A percentile compares a stretch with the other conserved stretches of the same genome.
Evolutionary conservation across 2,329 filamentous ascomycete genomes (phyloP).

Genomic region (Claviceps sp.): DNA sequence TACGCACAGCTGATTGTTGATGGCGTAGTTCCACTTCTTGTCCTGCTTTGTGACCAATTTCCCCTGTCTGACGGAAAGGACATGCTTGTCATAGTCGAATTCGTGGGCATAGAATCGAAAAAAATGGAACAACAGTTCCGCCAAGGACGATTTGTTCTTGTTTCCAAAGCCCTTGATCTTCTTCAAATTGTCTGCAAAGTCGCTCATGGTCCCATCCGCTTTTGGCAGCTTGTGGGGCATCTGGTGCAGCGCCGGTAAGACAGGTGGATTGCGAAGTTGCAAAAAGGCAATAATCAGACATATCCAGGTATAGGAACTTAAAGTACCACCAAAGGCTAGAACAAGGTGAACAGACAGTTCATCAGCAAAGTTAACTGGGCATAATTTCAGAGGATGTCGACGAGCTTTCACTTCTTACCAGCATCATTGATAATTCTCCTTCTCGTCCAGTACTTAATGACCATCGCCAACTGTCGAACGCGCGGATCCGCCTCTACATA

Average conservation of each 20-base stretch:
- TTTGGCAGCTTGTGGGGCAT: conserved; percentile 34
- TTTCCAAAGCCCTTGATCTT: conserved; percentile 60
- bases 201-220: conserved; percentile 53
- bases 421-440: conserved; percentile 88
- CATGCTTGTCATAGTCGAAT: conserved; percentile 74
- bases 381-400: neutral
- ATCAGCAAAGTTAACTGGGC: conserved; percentile 10
- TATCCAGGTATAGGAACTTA: conserved; percentile 99
- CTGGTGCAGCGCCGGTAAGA: conserved; percentile 77
- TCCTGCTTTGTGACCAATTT: conserved; percentile 66
- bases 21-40: conserved; percentile 72
- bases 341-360: neutral
- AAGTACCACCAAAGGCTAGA: conserved; percentile 75
- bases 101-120: conserved; percentile 92
- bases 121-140: conserved; percentile 85
- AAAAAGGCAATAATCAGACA: conserved; percentile 96
- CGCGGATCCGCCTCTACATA: conserved; percentile 90
- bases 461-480: conserved; percentile 86
- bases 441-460: conserved; percentile 95
- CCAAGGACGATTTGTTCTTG: conserved; percentile 69
- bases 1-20: conserved; percentile 79
- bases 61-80: conserved; percentile 75
- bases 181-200: conserved; percentile 78
- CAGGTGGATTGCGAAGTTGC: conserved; percentile 70
- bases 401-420: conserved; percentile 38